Conservation (phyloP, 2,329 filamentous ascomycete genomes). For the Ophiocordyceps camponoti-rufipedis region DNA sequence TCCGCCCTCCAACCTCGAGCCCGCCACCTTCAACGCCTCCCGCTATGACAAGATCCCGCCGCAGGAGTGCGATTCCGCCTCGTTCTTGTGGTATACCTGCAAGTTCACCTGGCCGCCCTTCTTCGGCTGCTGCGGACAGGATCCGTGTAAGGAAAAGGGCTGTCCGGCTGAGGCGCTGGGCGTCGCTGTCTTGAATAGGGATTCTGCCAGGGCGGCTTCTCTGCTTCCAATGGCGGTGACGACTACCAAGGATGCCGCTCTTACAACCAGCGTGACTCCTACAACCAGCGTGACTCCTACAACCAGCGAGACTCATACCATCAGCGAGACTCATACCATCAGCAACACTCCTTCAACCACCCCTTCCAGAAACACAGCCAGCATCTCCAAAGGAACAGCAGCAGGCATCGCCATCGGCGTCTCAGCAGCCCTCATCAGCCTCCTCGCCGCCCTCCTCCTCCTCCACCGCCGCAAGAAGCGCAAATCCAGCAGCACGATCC, state of each 20-base stretch:
- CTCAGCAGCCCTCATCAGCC: not conserved
- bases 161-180: constrained; percentile 9
- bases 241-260: too few species aligned
- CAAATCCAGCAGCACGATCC: not conserved
- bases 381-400: not conserved
- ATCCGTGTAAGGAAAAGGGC: constrained; percentile 6
- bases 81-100: constrained; percentile 17
- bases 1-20: constrained; percentile 9
- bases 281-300: too few species aligned
- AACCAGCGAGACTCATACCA: not conserved
- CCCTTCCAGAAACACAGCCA: not conserved
- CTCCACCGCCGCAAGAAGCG: not conserved
- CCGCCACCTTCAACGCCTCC: constrained; percentile 11
- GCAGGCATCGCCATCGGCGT: not conserved
- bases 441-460: not conserved
- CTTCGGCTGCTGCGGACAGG: constrained; percentile 17
- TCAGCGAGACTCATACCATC: not conserved
- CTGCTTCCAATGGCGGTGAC: not conserved
- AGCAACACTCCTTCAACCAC: not conserved
- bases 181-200: constrained; percentile 8
- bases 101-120: constrained; percentile 12
- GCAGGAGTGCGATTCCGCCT: constrained; percentile 12
- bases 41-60: constrained; percentile 9
- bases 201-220: not conserved
- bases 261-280: not conserved